Evolutionary conservation across 169 alveolate genomes (phyloP), one percentile per base, ranked within the genome.

Genomic region (Cryptosporidium bovis): DNA sequence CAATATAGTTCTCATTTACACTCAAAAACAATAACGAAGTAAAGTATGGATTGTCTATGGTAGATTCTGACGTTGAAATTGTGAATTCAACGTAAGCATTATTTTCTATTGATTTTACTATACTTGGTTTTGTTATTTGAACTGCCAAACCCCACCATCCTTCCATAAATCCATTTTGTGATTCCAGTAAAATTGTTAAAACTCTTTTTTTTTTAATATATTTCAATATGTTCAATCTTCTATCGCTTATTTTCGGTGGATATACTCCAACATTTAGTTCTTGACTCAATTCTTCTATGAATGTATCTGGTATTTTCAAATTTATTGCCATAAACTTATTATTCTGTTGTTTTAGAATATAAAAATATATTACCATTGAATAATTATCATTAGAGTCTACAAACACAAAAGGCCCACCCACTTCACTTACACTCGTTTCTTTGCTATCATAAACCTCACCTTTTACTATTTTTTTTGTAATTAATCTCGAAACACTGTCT

Each of bases 131-230:
- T 24, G 87, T 60, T 10, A 77, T 77, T 16, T 77, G 60, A 15
- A 62, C 18, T 2, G 77, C 53, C 33, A 77, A 2, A 12, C 77
- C 71, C 87, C 87, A 77, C 87, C 87, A 77, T 12, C 87, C 87
- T 60, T 77, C 56, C 56, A 33, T 51, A 36, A 69, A 69, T 16
- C 83, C 83, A 29, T 69, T 53, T 31, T 56, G 51, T 51, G 83
- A 69, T 10, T 77, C 71, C 65, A 77, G 20, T 20, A 66, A 36
- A n/a, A 56, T 15, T 34, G 60, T 50, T 34, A 62, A 24, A 40
- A 40, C 48, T 20, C 36, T 62, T 62, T 36, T 60, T 31, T 18
- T 62, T 58, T 77, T 40, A 20, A 56, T 16, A 24, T 44, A 60
- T 12, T 62, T 56, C 7, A 55, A 58, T 31, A 77, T 33, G 13